Evolutionary conservation across 1,284 basidiomycete genomes (phyloP).

Genomic region (Malassezia pachydermatis): DNA sequence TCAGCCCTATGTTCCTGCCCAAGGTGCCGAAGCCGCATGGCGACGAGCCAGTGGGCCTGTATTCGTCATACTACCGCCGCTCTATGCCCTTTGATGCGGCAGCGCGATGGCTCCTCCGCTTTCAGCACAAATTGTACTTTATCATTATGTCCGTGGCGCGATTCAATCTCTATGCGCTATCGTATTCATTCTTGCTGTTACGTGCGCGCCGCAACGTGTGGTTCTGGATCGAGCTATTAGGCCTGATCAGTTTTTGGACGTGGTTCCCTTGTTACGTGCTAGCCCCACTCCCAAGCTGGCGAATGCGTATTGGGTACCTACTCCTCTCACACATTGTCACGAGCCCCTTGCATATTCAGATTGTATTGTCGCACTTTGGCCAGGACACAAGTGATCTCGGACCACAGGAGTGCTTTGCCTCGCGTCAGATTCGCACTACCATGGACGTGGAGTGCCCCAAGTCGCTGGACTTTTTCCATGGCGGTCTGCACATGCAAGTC

Average conservation of each 20-base stretch:
- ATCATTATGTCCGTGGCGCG: constrained; percentile 79
- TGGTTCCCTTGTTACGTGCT: constrained; percentile 62
- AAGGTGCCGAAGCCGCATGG: not conserved
- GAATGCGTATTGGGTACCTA: constrained; percentile 59
- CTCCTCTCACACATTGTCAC: constrained; percentile 68
- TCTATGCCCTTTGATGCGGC: constrained; percentile 69
- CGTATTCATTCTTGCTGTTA: constrained; percentile 66
- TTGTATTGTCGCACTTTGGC: constrained; percentile 93
- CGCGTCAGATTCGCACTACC: constrained; percentile 87
- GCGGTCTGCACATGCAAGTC: constrained; percentile 85
- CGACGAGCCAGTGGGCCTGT: constrained; percentile 52
- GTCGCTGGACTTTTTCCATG: constrained; percentile 77
- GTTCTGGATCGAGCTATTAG: constrained; percentile 56
- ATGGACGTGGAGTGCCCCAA: constrained; percentile 83
- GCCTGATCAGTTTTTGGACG: constrained; percentile 64
- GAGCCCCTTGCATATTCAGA: constrained; percentile 65
- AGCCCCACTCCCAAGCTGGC: constrained; percentile 60
- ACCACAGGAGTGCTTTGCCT: constrained; percentile 77
- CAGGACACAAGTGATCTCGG: constrained; percentile 88
- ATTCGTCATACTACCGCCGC: constrained; percentile 90
- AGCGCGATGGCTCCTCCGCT: constrained; percentile 59
- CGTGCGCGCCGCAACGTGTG: constrained; percentile 49
- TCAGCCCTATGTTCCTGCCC: constrained; percentile 55
- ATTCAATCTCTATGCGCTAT: constrained; percentile 87
- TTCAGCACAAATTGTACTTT: constrained; percentile 91